Evolutionary conservation across 306 rosid genomes (phyloP).

Genomic region (Begonia fuchsioides): DNA sequence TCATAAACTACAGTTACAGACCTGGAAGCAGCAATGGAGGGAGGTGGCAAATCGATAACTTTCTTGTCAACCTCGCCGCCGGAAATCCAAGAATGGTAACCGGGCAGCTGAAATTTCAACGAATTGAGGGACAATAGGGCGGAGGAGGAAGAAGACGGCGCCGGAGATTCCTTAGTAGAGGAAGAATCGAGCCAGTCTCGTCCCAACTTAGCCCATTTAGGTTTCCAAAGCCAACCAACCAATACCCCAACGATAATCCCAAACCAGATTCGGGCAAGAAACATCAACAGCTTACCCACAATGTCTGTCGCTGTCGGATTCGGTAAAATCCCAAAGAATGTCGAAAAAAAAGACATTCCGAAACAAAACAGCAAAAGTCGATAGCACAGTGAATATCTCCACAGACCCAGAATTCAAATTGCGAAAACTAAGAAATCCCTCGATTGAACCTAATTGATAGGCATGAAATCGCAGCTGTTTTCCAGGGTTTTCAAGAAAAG

Average conservation of each 20-base stretch:
- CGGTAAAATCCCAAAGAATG: conserved; percentile 24
- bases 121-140: conserved; percentile 23
- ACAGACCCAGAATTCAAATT: neutral
- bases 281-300: conserved; percentile 22
- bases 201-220: conserved; percentile 60
- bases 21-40: conserved; percentile 23
- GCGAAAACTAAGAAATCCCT: conserved; percentile 7
- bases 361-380: neutral
- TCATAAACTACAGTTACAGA: conserved; percentile 12
- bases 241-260: conserved; percentile 62
- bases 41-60: conserved; percentile 13
- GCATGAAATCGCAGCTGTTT: conserved; percentile 13
- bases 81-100: conserved; percentile 21
- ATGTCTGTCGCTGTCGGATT: conserved; percentile 21
- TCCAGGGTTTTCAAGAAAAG: conserved; percentile 14
- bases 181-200: conserved; percentile 18
- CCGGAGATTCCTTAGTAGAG: conserved; percentile 14
- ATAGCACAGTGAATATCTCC: neutral
- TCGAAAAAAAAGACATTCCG: conserved; percentile 32
- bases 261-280: conserved; percentile 62
- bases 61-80: conserved; percentile 10
- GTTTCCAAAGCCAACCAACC: conserved; percentile 95
- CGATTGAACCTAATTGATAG: conserved; percentile 14
- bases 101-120: conserved; percentile 24
- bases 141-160: conserved; percentile 9